Percentiles rank a stretch among this genome's conserved stretches.
These are phyloP conservation scores for Boletus pseudo-olivaceus DNA, from an alignment of 768 basidiomycete species.

Conservation along the genomic window DNA sequence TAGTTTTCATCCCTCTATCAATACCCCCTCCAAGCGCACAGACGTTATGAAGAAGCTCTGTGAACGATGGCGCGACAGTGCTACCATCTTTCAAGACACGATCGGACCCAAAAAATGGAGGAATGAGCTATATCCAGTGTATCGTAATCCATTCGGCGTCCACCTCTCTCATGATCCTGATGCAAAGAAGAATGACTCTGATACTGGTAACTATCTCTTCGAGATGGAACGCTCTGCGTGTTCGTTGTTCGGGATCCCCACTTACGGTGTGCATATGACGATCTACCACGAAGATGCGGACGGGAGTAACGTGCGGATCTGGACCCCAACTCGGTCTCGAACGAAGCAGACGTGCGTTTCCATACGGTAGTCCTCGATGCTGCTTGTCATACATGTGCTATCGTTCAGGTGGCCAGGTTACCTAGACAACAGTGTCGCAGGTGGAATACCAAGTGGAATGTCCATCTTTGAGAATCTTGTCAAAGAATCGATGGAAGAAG, in stretches of 20 bases:
- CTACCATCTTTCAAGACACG: conserved; percentile 50
- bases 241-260: conserved; percentile 83
- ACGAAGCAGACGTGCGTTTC: conserved; percentile 83
- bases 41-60: conserved; percentile 62
- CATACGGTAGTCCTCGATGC: not conserved
- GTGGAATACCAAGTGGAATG: conserved; percentile 85
- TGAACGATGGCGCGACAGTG: conserved; percentile 70
- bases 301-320: conserved; percentile 49
- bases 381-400: not conserved
- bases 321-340: conserved; percentile 82
- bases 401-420: conserved; percentile 69
- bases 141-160: conserved; percentile 62
- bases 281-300: conserved; percentile 48
- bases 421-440: conserved; percentile 89
- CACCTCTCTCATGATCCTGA: conserved; percentile 34
- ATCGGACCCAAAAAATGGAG: conserved; percentile 83
- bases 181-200: conserved; percentile 30
- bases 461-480: conserved; percentile 68
- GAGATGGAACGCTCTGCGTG: conserved; percentile 89
- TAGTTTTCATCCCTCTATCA: conserved; percentile 49
- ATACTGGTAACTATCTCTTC: conserved; percentile 66
- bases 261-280: conserved; percentile 91
- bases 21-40: conserved; percentile 59
- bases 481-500: conserved; percentile 94
- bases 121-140: conserved; percentile 77